Evolutionary conservation across 2,329 filamentous ascomycete species (phyloP).

Genomic region (Monosporascus sp.): DNA sequence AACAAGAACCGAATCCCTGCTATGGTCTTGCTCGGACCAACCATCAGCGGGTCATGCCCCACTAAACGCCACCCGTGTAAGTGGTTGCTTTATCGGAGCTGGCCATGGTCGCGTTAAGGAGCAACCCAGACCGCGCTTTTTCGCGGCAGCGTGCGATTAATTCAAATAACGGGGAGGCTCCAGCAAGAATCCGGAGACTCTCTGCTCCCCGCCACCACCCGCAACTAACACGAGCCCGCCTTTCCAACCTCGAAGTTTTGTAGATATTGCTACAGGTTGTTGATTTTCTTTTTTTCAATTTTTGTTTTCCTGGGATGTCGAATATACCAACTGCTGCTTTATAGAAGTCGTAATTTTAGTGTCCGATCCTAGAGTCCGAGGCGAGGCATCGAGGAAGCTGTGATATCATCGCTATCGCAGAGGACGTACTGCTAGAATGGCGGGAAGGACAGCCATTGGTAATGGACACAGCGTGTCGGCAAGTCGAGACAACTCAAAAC

Average conservation of each 20-base stretch:
- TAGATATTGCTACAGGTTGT: background rate
- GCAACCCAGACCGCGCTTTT: background rate
- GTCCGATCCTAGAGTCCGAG: background rate
- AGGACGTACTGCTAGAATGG: background rate
- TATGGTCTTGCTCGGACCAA: background rate
- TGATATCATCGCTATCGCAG: too few species aligned
- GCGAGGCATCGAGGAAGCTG: background rate
- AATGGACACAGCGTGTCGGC: constrained; percentile 1
- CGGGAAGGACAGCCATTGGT: background rate
- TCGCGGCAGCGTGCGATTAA: background rate
- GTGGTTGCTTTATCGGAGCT: background rate
- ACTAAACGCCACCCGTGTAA: background rate
- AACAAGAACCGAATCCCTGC: background rate
- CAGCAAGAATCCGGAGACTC: too few species aligned
- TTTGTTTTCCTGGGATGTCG: background rate
- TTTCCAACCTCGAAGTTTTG: background rate
- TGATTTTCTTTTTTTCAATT: background rate
- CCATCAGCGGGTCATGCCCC: background rate
- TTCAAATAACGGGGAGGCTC: too few species aligned
- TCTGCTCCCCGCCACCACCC: too few species aligned
- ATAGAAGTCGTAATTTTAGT: background rate
- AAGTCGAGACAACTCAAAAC: constrained; percentile 10
- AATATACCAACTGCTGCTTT: constrained; percentile 1
- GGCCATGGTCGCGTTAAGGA: background rate
- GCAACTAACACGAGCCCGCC: background rate